Percentiles rank a stretch among this genome's conserved stretches.
These are phyloP conservation scores for Jaenimonas drosophilae DNA, from an alignment of 208 protist species.

Conservation along the genomic window DNA sequence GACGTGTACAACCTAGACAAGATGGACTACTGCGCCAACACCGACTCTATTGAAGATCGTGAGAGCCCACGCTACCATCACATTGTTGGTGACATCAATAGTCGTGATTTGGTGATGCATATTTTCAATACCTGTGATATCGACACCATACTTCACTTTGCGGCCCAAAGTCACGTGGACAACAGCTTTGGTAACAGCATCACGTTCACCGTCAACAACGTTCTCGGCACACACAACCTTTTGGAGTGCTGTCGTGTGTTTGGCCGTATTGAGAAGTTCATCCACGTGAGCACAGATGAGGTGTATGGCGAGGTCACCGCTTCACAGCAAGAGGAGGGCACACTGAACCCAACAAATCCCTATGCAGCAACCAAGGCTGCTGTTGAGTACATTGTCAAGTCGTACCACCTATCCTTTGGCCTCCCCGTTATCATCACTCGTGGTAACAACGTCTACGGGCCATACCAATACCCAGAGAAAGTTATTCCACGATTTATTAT, in stretches of 20 bases:
- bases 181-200: constrained; percentile 91
- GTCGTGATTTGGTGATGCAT: constrained; percentile 47
- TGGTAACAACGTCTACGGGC: constrained; percentile 92
- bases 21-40: constrained; percentile 85
- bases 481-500: constrained; percentile 80
- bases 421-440: constrained; percentile 93
- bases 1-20: constrained; percentile 83
- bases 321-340: constrained; percentile 23
- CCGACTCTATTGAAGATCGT: constrained; percentile 25
- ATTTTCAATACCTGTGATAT: constrained; percentile 62
- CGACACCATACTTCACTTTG: constrained; percentile 94
- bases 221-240: constrained; percentile 91
- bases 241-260: constrained; percentile 66
- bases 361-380: constrained; percentile 90
- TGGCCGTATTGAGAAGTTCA: constrained; percentile 81
- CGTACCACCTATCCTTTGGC: constrained; percentile 86
- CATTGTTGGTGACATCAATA: constrained; percentile 68
- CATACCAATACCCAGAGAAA: constrained; percentile 89
- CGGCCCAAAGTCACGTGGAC: constrained; percentile 92
- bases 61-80: constrained; percentile 68
- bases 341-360: constrained; percentile 92
- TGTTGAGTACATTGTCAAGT: constrained; percentile 63
- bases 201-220: constrained; percentile 89
- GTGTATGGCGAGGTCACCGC: constrained; percentile 88
- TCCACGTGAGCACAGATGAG: constrained; percentile 95